Percentiles rank a stretch among this genome's conserved stretches.
These are phyloP conservation scores for Nannochloropsis oceanica DNA, from an alignment of 108 stramenopile genomes.

Conservation along the genomic window DNA sequence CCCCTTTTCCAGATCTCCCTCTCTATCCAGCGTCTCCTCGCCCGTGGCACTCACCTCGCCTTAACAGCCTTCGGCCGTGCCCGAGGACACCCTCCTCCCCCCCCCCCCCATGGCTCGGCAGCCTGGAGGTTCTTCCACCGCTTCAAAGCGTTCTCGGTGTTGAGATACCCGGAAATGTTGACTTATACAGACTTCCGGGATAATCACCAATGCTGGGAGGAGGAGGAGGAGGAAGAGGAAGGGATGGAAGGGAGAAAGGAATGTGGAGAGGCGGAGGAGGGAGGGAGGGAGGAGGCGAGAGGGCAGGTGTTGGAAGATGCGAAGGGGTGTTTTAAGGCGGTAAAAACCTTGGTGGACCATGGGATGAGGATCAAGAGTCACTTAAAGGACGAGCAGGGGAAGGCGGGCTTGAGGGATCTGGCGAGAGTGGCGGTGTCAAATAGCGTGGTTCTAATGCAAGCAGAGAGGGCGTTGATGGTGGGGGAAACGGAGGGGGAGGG, in stretches of 20 bases:
- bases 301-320: neutral
- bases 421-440: neutral
- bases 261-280: too few relatives aligned
- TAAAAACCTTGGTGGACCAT: neutral
- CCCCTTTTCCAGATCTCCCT: neutral
- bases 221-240: neutral
- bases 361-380: neutral
- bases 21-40: neutral
- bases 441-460: neutral
- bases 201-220: neutral
- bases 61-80: neutral
- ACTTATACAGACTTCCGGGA: neutral
- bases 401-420: neutral
- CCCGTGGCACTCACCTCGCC: neutral
- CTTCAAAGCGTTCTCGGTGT: neutral
- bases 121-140: neutral
- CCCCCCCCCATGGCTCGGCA: neutral
- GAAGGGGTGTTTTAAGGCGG: neutral
- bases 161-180: neutral
- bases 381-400: neutral
- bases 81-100: neutral
- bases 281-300: neutral
- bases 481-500: neutral
- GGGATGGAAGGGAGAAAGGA: neutral
- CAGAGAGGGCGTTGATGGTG: neutral